Conservation (phyloP, 108 stramenopile genomes). For the Licmophora abbreviata region DNA sequence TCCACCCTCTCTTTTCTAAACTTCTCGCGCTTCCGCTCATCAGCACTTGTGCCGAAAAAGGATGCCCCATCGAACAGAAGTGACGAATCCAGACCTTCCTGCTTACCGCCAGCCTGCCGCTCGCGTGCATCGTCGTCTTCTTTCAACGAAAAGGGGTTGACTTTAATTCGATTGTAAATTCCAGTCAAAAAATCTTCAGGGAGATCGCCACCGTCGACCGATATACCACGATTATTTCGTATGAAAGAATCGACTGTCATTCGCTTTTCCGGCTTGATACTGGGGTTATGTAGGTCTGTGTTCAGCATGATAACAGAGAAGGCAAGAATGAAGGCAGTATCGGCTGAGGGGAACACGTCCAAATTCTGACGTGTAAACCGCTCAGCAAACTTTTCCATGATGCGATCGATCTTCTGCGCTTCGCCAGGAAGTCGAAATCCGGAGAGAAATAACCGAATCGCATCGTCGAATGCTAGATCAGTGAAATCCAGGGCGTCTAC, state of each 20-base stretch:
- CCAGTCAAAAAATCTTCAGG: constrained; percentile 81
- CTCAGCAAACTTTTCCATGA: constrained; percentile 99
- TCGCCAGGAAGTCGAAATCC: constrained; percentile 99
- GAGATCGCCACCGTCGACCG: constrained; percentile 88
- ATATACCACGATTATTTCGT: constrained; percentile 94
- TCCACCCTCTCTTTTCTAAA: constrained; percentile 92
- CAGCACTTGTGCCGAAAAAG: constrained; percentile 46
- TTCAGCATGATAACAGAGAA: constrained; percentile 99
- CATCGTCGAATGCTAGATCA: constrained; percentile 89
- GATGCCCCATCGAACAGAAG: constrained; percentile 60
- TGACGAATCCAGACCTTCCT: constrained; percentile 38
- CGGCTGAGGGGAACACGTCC: constrained; percentile 91
- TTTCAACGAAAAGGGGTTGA: constrained; percentile 89
- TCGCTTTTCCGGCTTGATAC: constrained; percentile 82
- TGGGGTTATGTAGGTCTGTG: constrained; percentile 99
- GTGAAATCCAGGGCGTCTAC: constrained; percentile 83
- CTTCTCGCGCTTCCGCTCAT: constrained; percentile 69
- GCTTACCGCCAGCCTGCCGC: constrained; percentile 29
- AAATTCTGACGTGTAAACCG: constrained; percentile 83
- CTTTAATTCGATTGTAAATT: constrained; percentile 93
- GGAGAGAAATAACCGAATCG: constrained; percentile 90
- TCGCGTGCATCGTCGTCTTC: constrained; percentile 90
- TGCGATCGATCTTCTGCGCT: constrained; percentile 99
- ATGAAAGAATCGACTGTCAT: constrained; percentile 95
- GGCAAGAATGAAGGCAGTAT: constrained; percentile 97